A percentile compares a stretch with the other conserved stretches of the same genome.
These are phyloP conservation scores for Ogataea wickerhamii DNA, from an alignment of 805 yeast genomes.

Conservation along the genomic window DNA sequence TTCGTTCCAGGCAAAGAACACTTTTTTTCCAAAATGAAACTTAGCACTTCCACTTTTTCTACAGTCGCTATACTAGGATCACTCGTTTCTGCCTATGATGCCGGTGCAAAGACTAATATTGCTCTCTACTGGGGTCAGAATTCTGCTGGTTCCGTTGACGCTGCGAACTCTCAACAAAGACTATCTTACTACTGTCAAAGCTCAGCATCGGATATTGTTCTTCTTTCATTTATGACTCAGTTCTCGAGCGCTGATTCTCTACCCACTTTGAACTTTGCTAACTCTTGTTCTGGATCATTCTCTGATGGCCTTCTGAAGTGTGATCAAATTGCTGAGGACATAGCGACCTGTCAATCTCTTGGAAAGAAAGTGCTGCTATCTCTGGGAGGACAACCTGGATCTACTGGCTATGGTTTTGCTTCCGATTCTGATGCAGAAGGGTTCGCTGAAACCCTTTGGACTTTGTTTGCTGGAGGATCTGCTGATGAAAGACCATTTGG, in stretches of 20 bases:
- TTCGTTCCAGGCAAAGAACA: too few relatives aligned
- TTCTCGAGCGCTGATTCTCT: conserved; percentile 45
- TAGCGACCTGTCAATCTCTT: conserved; percentile 63
- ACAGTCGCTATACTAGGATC: not conserved
- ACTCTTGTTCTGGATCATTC: conserved; percentile 38
- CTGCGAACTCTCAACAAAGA: conserved; percentile 41
- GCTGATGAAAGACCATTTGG: conserved; percentile 57
- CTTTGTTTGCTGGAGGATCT: conserved; percentile 60
- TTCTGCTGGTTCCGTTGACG: conserved; percentile 62
- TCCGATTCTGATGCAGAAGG: conserved; percentile 51
- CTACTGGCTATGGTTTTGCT: conserved; percentile 57
- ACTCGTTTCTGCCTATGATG: conserved; percentile 25
- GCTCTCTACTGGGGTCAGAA: conserved; percentile 91
- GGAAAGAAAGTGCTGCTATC: conserved; percentile 80
- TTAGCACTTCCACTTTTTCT: not conserved
- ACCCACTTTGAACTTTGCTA: conserved; percentile 56
- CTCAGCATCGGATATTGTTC: conserved; percentile 63
- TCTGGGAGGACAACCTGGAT: conserved; percentile 67
- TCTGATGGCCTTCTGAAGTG: conserved; percentile 43
- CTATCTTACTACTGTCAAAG: conserved; percentile 61
- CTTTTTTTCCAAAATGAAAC: too few relatives aligned
- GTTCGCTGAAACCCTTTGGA: conserved; percentile 59
- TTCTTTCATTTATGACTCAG: conserved; percentile 64
- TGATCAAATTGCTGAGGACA: conserved; percentile 52
- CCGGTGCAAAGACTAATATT: conserved; percentile 49